Conservation (phyloP, 2,329 filamentous ascomycete genomes). For the Hortaea werneckii region DNA sequence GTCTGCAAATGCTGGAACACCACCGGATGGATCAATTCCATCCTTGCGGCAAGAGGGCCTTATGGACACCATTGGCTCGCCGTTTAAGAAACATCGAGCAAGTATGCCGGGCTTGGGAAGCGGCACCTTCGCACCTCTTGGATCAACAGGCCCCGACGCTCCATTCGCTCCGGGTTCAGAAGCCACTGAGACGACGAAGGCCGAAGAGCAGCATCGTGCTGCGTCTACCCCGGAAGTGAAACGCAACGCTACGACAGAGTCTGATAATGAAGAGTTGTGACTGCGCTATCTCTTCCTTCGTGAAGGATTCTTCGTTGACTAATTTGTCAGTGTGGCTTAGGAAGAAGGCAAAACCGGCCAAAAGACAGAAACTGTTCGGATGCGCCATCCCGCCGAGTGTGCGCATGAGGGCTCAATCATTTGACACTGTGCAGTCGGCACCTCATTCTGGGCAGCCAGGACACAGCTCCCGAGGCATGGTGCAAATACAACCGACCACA, state of each 20-base stretch:
- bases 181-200: constrained; percentile 7
- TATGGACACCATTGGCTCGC: constrained; percentile 53
- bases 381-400: neutral
- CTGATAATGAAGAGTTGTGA: constrained; percentile 35
- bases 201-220: constrained; percentile 25
- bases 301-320: neutral
- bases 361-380: constrained; percentile 1
- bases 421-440: no score
- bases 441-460: no score
- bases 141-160: constrained; percentile 11
- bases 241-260: constrained; percentile 25
- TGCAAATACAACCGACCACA: no score
- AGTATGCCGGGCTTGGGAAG: constrained; percentile 38
- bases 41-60: constrained; percentile 22
- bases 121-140: constrained; percentile 10
- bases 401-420: no score
- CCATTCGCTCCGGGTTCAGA: constrained; percentile 9
- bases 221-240: constrained; percentile 20
- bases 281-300: neutral
- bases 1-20: constrained; percentile 21
- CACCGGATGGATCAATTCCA: constrained; percentile 19
- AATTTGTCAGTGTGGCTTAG: neutral
- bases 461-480: no score
- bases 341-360: neutral
- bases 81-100: constrained; percentile 64